Base-by-base conservation (phyloP, 257 asterid genomes). In the Scutellaria baicalensis region DNA sequence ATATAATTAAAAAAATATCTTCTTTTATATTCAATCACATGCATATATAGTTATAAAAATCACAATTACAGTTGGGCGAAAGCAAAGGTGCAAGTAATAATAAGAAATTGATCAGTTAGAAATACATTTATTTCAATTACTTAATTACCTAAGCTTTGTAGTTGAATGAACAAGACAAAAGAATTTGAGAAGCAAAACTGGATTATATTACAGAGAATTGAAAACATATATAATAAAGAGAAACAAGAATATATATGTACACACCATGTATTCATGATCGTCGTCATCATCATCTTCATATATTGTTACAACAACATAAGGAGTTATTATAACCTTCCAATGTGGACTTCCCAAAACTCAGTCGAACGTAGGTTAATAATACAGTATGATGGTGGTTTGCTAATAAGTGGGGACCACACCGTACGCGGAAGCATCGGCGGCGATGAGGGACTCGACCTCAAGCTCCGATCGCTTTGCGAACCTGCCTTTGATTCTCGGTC, bases 401-500 rank as follows among this genome's bases (percentile, higher is more conserved):
- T 69, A 84, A 66, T 66, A 86, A 1, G 75, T 71, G 0, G 96
- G 96, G 44, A 90, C 96, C 42, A 88, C 77, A 49, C 91, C 85
- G 44, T 88, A 90, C 0, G 88, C 66, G 0, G 76, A 16, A 9
- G 81, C 74, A 20, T 83, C 84, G 4, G 67, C 74, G 1, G 71
- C 71, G 5, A 76, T 58, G 13, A 79, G 77, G 1, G 92, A 79
- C 1, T 84, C 95, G 8, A 70, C 75, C 5, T 86, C 89, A 8
- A 60, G 84, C 81, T 88, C 96, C 3, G 87, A 44, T 2, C 89
- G 84, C 72, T 86, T 91, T 5, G 96, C 96, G 9, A 91, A 91
- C 64, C 97, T 72, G 0, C 97, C 97, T 72, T 88, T 91, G 77
- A 91, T 82, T 69, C 96, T 76, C 0, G 94, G 96, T 5, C 97